Percentiles rank a stretch among this genome's conserved stretches.
These are phyloP conservation scores for Gossypium mustelinum DNA, from an alignment of 345 rosid species.

Conservation along the genomic window DNA sequence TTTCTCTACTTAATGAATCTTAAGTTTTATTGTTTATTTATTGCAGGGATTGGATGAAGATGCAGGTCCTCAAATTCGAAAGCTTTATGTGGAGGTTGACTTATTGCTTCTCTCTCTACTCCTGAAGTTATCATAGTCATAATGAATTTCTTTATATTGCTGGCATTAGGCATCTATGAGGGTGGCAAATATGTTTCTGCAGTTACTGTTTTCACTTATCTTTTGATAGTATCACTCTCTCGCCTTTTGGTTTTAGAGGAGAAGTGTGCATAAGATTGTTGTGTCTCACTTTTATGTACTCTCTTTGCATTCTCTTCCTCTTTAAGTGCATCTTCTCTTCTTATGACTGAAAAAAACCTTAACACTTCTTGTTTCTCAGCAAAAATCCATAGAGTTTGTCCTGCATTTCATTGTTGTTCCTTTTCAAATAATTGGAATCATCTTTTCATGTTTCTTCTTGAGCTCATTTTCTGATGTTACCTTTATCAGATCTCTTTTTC, in stretches of 20 bases:
- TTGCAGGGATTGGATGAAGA: constrained; percentile 86
- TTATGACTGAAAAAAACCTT: background rate
- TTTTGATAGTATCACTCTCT: background rate
- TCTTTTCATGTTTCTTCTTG: background rate
- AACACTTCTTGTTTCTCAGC: background rate
- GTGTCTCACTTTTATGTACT: background rate
- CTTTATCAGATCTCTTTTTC: background rate
- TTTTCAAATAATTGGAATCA: background rate
- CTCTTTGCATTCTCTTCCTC: constrained; percentile 4
- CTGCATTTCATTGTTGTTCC: background rate
- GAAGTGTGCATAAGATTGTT: background rate
- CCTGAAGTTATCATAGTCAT: background rate
- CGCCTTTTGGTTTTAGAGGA: background rate
- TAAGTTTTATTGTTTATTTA: constrained; percentile 17
- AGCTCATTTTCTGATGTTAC: background rate
- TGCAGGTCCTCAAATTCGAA: constrained; percentile 77
- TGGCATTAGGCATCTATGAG: background rate
- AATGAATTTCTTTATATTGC: background rate
- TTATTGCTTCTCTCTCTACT: background rate
- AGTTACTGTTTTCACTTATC: background rate
- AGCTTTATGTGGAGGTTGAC: constrained; percentile 71
- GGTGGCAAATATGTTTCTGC: background rate
- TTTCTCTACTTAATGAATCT: constrained; percentile 12
- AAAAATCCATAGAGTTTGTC: background rate
- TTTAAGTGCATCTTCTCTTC: background rate